Evolutionary conservation across 345 rosid species (phyloP).

Genomic region (Bruguiera parviflora): DNA sequence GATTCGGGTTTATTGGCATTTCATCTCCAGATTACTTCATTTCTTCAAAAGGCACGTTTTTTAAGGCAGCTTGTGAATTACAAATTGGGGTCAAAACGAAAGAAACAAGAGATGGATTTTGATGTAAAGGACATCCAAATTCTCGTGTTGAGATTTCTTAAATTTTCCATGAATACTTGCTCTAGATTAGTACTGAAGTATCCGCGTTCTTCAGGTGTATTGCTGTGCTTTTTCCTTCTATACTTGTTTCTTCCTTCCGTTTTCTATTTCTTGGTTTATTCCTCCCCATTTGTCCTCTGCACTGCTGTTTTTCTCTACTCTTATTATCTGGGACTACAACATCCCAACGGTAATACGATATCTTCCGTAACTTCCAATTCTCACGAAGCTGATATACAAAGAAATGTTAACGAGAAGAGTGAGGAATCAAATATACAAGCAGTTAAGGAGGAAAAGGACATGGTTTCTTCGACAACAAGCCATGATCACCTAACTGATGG

Average conservation of each 20-base stretch:
- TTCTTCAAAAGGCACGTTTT: too few relatives aligned
- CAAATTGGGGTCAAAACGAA: neutral
- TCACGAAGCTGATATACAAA: slow-evolving; percentile 22
- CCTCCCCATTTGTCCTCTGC: slow-evolving; percentile 47
- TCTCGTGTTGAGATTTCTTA: slow-evolving; percentile 40
- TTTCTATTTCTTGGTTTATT: slow-evolving; percentile 48
- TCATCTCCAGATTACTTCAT: too few relatives aligned
- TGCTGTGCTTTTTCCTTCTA: slow-evolving; percentile 34
- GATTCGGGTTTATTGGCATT: too few relatives aligned
- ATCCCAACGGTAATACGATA: slow-evolving; percentile 2
- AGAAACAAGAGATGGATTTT: slow-evolving; percentile 40
- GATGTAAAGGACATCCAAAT: slow-evolving; percentile 42
- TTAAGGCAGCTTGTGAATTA: too few relatives aligned
- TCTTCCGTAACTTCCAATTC: slow-evolving; percentile 14
- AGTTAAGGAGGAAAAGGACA: slow-evolving; percentile 22
- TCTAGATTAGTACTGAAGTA: slow-evolving; percentile 33
- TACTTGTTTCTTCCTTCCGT: slow-evolving; percentile 49
- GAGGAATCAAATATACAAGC: slow-evolving; percentile 34
- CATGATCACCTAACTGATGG: slow-evolving; percentile 25
- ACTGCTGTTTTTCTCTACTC: slow-evolving; percentile 26
- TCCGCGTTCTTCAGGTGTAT: slow-evolving; percentile 45
- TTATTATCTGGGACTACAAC: slow-evolving; percentile 25
- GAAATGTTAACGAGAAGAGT: slow-evolving; percentile 39
- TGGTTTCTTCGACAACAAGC: slow-evolving; percentile 14
- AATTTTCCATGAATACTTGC: slow-evolving; percentile 28